Evolutionary conservation across 805 yeast species (phyloP), one percentile per base, ranked within the genome.

Genomic region (Saccharomycopsis oosterbeekiorum): DNA sequence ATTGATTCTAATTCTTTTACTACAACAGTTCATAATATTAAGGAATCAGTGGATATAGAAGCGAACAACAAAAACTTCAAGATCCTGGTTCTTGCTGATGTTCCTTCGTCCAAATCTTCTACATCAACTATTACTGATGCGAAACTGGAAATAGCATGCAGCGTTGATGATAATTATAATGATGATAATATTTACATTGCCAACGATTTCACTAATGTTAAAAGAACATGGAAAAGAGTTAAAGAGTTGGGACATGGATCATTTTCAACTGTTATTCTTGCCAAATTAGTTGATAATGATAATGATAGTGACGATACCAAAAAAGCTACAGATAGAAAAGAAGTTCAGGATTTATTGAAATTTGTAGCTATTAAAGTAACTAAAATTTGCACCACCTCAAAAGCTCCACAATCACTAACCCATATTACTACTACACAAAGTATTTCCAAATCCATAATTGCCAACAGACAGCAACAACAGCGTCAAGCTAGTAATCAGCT

Each of bases 281-380:
- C 81, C 5, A 70, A 71, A 47, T 67, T 73, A 1, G 56, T 70
- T 0, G 71, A 69, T 14, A 64, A 26, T 15, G 29, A 55, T 12
- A 34, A 12, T 26, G 17, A 37, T 24, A 6, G 8, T 17, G 14
- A 34, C 9, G 41, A 47, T 11, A 10, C n/a, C 15, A 40, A 43
- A 19, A 40, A 40, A 15, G 14, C 12, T 40, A 6, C 24, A 11
- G 36, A 42, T 4, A 43, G 8, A 6, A 43, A 43, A 19, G 26
- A 36, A 6, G 66, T 24, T 59, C 56, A 4, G 47, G 62, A 4
- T 60, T 67, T 15, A n/a, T 57, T 2, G 60, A 69, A 29, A 12
- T 60, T 54, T 21, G 85, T 85, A 3, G 97, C 97, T 0, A 79
- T 93, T 42, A 93, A 93, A 70, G 80, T 88, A 54, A 77, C 84